Percentiles rank a stretch among this genome's conserved stretches.
Evolutionary conservation across 371 early-diverging fungal genomes (phyloP).

Genomic region (Mortierella sp.): DNA sequence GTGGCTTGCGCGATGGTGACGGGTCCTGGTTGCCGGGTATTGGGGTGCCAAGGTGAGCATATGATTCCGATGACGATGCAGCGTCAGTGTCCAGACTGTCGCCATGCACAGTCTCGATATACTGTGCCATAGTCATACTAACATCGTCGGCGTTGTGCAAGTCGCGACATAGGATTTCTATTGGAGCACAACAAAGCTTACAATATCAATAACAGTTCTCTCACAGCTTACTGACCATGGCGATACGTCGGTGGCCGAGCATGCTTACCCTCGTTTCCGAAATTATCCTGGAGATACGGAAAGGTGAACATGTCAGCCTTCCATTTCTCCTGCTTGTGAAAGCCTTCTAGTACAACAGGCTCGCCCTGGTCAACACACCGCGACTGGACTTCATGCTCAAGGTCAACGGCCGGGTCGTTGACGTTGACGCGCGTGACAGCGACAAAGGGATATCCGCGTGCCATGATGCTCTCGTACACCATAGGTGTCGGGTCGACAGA

Average conservation of each 20-base stretch:
- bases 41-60: neutral
- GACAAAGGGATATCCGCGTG: conserved; percentile 38
- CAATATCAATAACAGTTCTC: neutral
- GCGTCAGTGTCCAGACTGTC: neutral
- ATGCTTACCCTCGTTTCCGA: conserved; percentile 55
- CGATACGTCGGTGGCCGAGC: neutral
- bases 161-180: conserved; percentile 45
- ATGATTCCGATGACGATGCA: neutral
- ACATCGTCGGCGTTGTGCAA: conserved; percentile 23
- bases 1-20: neutral
- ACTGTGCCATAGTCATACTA: conserved; percentile 28
- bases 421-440: conserved; percentile 33
- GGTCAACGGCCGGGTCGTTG: conserved; percentile 17
- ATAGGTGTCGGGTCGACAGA: conserved; percentile 19
- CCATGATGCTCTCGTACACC: conserved; percentile 25
- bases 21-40: neutral
- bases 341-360: conserved; percentile 64
- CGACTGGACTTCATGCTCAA: conserved; percentile 43
- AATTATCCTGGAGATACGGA: conserved; percentile 37
- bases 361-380: conserved; percentile 58
- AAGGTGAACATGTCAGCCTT: conserved; percentile 54
- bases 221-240: neutral
- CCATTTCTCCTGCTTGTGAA: conserved; percentile 58
- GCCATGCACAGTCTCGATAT: conserved; percentile 32
- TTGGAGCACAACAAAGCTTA: neutral